A percentile compares a stretch with the other conserved stretches of the same genome.
Conservation (phyloP, 164 flowering plant genomes). For the Macadamia tetraphylla region DNA sequence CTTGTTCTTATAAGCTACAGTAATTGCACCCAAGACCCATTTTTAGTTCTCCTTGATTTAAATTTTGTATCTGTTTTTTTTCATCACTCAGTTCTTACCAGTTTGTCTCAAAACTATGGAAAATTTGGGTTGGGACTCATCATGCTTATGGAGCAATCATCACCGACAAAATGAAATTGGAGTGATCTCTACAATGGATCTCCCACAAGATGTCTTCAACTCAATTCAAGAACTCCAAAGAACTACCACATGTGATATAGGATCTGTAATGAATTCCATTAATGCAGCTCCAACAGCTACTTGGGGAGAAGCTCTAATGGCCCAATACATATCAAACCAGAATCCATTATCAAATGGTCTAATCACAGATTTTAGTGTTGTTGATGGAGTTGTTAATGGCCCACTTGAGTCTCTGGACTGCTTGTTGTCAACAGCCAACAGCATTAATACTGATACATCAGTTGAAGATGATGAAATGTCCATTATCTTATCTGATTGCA, state of each 20-base stretch:
- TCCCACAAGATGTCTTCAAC: conserved; percentile 12
- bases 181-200: conserved; percentile 18
- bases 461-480: conserved; percentile 65
- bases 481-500: conserved; percentile 45
- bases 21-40: too few species aligned
- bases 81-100: neutral
- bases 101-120: conserved; percentile 26
- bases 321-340: conserved; percentile 1
- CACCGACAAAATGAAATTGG: conserved; percentile 15
- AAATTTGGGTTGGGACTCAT: conserved; percentile 31
- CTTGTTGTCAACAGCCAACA: conserved; percentile 52
- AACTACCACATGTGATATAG: conserved; percentile 6
- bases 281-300: conserved; percentile 11
- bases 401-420: conserved; percentile 62
- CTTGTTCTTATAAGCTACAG: too few species aligned
- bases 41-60: too few species aligned
- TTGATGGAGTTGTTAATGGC: conserved; percentile 3
- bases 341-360: neutral
- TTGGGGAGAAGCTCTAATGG: conserved; percentile 15
- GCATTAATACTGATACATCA: conserved; percentile 43
- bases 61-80: too few species aligned
- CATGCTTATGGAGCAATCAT: conserved; percentile 28
- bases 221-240: conserved; percentile 15
- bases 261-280: conserved; percentile 4
- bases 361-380: conserved; percentile 15